These are phyloP conservation scores for Phytophthora crassamura DNA, from an alignment of 352 stramenopile species.

Conservation along the genomic window DNA sequence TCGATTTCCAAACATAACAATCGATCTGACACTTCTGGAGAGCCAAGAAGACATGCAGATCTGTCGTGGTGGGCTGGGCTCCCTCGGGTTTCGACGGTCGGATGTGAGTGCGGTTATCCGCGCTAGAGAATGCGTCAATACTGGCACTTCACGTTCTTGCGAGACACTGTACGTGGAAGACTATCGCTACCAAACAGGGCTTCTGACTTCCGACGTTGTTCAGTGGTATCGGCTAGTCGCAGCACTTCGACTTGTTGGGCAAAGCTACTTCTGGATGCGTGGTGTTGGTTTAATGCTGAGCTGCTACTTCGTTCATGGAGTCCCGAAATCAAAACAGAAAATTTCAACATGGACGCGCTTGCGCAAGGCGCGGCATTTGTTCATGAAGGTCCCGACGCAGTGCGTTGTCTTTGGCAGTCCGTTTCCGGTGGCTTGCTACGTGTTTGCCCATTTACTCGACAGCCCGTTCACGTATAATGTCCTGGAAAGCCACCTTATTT, in stretches of 20 bases:
- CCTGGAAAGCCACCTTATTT: slow-evolving; percentile 39
- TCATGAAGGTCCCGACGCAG: slow-evolving; percentile 54
- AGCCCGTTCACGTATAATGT: slow-evolving; percentile 47
- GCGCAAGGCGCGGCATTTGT: slow-evolving; percentile 27
- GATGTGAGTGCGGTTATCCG: slow-evolving; percentile 36
- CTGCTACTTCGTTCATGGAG: slow-evolving; percentile 38
- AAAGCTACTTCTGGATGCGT: slow-evolving; percentile 49
- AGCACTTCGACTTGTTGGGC: slow-evolving; percentile 35
- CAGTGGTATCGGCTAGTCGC: slow-evolving; percentile 43
- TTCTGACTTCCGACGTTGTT: slow-evolving; percentile 31
- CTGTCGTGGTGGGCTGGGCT: slow-evolving; percentile 20
- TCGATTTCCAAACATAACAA: slow-evolving; percentile 20
- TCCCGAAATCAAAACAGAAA: slow-evolving; percentile 6
- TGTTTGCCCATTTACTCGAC: slow-evolving; percentile 54
- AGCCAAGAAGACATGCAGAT: slow-evolving; percentile 39
- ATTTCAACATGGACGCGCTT: slow-evolving; percentile 1
- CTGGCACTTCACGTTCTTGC: slow-evolving; percentile 24
- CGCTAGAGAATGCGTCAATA: slow-evolving; percentile 19
- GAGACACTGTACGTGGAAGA: slow-evolving; percentile 52
- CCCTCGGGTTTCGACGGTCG: slow-evolving; percentile 23
- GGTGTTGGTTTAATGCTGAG: slow-evolving; percentile 34
- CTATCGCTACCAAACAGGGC: slow-evolving; percentile 46
- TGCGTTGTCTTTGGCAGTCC: slow-evolving; percentile 59
- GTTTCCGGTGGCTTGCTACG: slow-evolving; percentile 55
- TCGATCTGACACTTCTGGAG: slow-evolving; percentile 35